Evolutionary conservation across 2,329 filamentous ascomycete species (phyloP), one percentile per base, ranked within the genome.

Genomic region (Rutstroemia sp.): DNA sequence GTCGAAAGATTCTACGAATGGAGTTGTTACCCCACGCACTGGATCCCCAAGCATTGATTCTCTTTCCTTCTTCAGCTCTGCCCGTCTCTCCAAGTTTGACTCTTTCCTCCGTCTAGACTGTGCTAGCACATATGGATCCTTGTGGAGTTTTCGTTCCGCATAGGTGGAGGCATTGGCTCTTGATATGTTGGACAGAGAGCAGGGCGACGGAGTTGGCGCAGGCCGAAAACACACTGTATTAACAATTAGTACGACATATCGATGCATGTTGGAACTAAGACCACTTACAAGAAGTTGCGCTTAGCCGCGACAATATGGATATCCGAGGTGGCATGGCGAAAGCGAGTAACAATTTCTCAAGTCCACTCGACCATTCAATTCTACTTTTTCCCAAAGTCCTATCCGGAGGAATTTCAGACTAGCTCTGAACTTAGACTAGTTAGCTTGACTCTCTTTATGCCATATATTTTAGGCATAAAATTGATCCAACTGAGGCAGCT

Each of bases 21-120:
- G 82, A 16, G 94, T 96, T 39, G 80, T 73, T 58, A 85, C 78
- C 68, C 92, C 94, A 65, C 86, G 81, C 61, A 99, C 77, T 1
- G 91, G 88, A 71, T 95, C 82, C 51, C 92, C 92, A 62, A 86
- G 77, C 47, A 78, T 78, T 48, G 78, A 78, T 57, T 82, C 77
- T 58, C 89, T 83, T 68, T 84, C 76, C 61, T 82, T 75, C 58
- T 82, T 72, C 55, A 97, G 79, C 60, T 84, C 83, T 60, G 82
- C 78, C 66, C 87, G 89, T 51, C 89, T 84, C 67, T 87, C 81
- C 47, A 92, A 71, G 69, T 96, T 95, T 63, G 87, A 89, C 10
- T 87, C 83, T 72, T 92, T 95, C 60, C 89, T 86, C 69, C 91
- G 89, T 66, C 87, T 82, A 34, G 89, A 85, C 72, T 95, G 89